Conservation (phyloP, 1,284 basidiomycete genomes). For the Peniophora sp. region DNA sequence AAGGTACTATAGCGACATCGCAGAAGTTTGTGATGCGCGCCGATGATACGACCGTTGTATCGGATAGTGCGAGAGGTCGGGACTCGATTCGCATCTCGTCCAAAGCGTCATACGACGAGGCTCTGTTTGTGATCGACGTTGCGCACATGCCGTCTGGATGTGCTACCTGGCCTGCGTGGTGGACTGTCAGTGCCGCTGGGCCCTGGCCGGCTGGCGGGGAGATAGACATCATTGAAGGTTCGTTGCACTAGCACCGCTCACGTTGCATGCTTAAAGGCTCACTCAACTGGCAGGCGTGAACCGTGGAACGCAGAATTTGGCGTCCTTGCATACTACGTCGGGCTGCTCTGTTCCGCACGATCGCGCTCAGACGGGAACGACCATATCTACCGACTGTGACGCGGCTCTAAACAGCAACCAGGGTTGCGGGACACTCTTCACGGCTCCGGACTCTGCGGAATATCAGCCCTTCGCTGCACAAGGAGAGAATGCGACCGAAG, state of each 20-base stretch:
- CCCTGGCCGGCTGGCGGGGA: constrained; percentile 50
- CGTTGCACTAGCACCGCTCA: not conserved
- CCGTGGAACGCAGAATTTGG: constrained; percentile 32
- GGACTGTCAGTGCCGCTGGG: constrained; percentile 44
- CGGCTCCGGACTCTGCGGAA: constrained; percentile 4
- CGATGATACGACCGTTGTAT: constrained; percentile 29
- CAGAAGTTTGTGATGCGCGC: constrained; percentile 44
- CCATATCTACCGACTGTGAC: constrained; percentile 39
- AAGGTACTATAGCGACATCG: constrained; percentile 22
- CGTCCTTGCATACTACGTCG: constrained; percentile 45
- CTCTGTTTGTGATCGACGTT: constrained; percentile 40
- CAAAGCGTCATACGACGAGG: constrained; percentile 31
- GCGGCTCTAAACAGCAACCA: constrained; percentile 42
- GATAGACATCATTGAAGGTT: constrained; percentile 46
- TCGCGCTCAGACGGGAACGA: constrained; percentile 29
- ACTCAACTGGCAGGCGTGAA: constrained; percentile 34
- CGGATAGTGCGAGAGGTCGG: constrained; percentile 30
- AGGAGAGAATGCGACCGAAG: not conserved
- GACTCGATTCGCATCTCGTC: constrained; percentile 45
- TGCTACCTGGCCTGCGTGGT: constrained; percentile 60
- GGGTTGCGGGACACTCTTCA: constrained; percentile 53
- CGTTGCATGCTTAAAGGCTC: not conserved
- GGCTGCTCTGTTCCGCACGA: constrained; percentile 33
- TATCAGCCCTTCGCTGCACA: not conserved
- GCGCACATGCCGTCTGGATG: constrained; percentile 51